A percentile compares a stretch with the other conserved stretches of the same genome.
Conservation (phyloP, 1,139 yeast genomes). For the Saccharomyces pastorianus region DNA sequence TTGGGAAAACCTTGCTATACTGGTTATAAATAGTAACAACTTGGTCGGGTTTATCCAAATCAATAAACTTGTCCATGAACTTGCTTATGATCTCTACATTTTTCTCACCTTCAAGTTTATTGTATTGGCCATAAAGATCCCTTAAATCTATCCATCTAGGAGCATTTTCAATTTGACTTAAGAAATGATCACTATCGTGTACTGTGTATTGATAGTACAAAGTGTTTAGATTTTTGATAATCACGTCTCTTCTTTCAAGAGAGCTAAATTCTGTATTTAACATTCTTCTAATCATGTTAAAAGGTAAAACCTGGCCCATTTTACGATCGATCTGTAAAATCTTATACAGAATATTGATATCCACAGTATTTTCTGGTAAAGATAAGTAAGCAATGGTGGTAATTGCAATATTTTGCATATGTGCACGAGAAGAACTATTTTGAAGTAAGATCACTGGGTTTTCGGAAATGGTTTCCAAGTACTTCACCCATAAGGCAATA, state of each 20-base stretch:
- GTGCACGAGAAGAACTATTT: background rate
- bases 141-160: background rate
- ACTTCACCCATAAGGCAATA: conserved; percentile 28
- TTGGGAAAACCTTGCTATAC: conserved; percentile 11
- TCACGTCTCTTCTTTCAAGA: conserved; percentile 3
- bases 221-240: background rate
- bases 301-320: conserved; percentile 10
- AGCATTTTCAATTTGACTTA: background rate
- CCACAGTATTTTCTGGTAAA: conserved; percentile 17
- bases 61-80: conserved; percentile 21
- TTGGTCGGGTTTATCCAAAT: conserved; percentile 13
- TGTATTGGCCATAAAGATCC: background rate
- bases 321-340: conserved; percentile 17
- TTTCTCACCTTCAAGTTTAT: background rate
- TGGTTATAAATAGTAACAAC: conserved; percentile 20
- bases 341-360: conserved; percentile 15
- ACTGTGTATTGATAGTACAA: background rate
- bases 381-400: conserved; percentile 22
- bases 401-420: conserved; percentile 12
- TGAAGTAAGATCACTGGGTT: background rate
- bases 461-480: conserved; percentile 12
- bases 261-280: conserved; percentile 2
- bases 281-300: conserved; percentile 9
- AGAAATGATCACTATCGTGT: background rate
- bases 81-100: background rate